A percentile compares a stretch with the other conserved stretches of the same genome.
Conservation (phyloP, 23 red algal genomes). For the Gracilaria gracilis region DNA sequence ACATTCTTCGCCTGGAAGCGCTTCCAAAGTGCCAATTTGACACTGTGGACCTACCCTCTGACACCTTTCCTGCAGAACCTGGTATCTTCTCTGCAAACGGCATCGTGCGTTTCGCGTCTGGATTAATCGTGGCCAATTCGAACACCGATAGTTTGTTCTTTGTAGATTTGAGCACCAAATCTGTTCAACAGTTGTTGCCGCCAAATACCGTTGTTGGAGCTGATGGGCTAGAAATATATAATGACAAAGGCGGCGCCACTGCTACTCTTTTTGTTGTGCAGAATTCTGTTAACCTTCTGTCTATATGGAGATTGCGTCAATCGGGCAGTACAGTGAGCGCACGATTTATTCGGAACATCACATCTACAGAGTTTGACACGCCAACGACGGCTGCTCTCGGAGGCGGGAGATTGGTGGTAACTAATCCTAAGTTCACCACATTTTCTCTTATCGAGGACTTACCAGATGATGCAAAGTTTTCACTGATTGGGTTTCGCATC, state of each 20-base stretch:
- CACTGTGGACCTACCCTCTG: not conserved
- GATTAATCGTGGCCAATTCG: constrained; percentile 33
- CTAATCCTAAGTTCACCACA: constrained; percentile 10
- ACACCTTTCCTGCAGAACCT: not conserved
- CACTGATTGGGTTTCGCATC: not conserved
- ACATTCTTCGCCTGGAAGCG: not conserved
- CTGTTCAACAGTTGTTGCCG: not conserved
- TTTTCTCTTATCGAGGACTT: not conserved
- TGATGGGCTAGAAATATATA: constrained; percentile 31
- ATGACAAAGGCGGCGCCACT: not conserved
- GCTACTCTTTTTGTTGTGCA: constrained; percentile 43
- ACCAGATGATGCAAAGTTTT: not conserved
- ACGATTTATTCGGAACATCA: constrained; percentile 32
- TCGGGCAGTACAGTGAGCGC: not conserved
- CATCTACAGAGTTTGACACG: not conserved
- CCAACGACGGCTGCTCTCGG: constrained; percentile 36
- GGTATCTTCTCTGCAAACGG: constrained; percentile 25
- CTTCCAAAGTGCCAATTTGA: not conserved
- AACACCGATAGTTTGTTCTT: not conserved
- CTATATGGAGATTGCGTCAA: constrained; percentile 5
- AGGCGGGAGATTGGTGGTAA: constrained; percentile 4
- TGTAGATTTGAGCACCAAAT: constrained; percentile 1
- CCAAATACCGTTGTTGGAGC: not conserved
- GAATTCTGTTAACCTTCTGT: not conserved
- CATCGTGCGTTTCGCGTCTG: constrained; percentile 21